phyloP scores from a whole-genome alignment of 768 basidiomycete species.

The Kwoniella botswanensis region DNA sequence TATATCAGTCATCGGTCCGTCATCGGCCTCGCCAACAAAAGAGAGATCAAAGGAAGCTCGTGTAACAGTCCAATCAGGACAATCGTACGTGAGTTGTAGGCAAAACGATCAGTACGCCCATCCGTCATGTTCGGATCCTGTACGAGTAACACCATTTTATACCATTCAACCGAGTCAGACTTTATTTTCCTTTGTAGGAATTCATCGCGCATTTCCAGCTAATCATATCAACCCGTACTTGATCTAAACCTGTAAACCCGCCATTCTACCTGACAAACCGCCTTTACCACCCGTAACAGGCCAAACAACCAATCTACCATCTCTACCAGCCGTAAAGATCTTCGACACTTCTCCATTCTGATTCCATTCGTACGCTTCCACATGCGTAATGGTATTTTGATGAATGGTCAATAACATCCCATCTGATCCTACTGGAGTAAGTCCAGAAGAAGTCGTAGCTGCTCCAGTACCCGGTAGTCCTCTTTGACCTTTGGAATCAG shows the following conservation, averaged over 20 bases:
- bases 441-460: constrained; percentile 52
- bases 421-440: constrained; percentile 60
- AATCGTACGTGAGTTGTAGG: no score
- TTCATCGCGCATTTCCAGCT: background rate
- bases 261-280: constrained; percentile 60
- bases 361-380: constrained; percentile 73
- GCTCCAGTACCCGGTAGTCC: constrained; percentile 49
- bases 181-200: background rate
- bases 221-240: no score
- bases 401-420: constrained; percentile 88
- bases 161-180: background rate
- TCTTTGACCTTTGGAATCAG: constrained; percentile 73
- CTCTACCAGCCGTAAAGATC: constrained; percentile 90
- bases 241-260: constrained; percentile 15
- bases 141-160: background rate
- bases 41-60: background rate
- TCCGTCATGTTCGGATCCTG: background rate
- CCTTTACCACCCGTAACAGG: constrained; percentile 67
- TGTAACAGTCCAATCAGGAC: background rate
- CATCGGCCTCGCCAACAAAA: no score
- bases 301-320: constrained; percentile 93
- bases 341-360: constrained; percentile 67
- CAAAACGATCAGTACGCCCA: background rate
- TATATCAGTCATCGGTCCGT: no score
- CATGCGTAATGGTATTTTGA: constrained; percentile 96